Conservation (phyloP, 768 basidiomycete species). For the Russula emetica region DNA sequence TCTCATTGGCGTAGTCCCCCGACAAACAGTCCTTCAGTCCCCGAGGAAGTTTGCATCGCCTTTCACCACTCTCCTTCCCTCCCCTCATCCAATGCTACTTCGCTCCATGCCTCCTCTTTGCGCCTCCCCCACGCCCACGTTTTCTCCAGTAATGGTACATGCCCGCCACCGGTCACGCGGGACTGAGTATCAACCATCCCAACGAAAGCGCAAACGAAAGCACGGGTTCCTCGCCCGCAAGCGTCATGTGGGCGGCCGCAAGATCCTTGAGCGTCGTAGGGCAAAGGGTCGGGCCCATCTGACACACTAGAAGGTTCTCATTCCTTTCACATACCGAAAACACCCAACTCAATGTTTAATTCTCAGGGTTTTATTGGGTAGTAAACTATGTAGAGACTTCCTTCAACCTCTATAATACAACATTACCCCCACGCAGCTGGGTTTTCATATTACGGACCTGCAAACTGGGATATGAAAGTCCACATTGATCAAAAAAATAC, state of each 20-base stretch:
- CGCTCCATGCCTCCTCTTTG: not conserved
- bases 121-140: not conserved
- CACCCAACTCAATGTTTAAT: not conserved
- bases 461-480: conserved; percentile 4
- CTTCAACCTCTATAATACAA: not conserved
- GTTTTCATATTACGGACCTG: not conserved
- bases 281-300: conserved; percentile 76
- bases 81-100: conserved; percentile 15
- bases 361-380: not conserved
- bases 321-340: not conserved
- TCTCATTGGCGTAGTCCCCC: not conserved
- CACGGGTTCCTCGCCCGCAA: conserved; percentile 86
- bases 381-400: not conserved
- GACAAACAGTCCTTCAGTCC: not conserved
- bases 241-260: conserved; percentile 62
- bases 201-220: conserved; percentile 87
- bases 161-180: conserved; percentile 67
- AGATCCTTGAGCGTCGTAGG: conserved; percentile 63
- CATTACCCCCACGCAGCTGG: not conserved
- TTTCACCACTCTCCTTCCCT: conserved; percentile 11
- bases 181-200: conserved; percentile 95
- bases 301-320: conserved; percentile 52
- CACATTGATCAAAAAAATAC: conserved; percentile 1
- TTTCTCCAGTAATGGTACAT: conserved; percentile 38
- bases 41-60: not conserved